A percentile compares a stretch with the other conserved stretches of the same genome.
Evolutionary conservation across 2,329 filamentous ascomycete species (phyloP).

Genomic region (Geosmithia morbida): DNA sequence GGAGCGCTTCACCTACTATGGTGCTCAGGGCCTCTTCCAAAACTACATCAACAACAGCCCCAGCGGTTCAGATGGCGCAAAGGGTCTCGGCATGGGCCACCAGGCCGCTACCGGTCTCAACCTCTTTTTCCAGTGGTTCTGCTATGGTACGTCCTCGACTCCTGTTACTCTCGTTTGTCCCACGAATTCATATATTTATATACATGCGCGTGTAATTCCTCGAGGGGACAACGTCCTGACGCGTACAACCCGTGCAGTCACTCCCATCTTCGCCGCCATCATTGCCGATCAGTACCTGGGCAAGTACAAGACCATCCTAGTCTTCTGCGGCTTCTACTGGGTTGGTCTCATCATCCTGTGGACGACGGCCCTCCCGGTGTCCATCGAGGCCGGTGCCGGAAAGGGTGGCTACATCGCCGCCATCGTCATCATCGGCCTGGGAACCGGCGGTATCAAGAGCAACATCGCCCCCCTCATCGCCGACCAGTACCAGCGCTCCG

Average conservation of each 20-base stretch:
- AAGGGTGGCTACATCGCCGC: slow-evolving; percentile 36
- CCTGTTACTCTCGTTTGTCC: too few species aligned
- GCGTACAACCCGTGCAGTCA: slow-evolving; percentile 12
- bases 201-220: too few species aligned
- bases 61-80: slow-evolving; percentile 22
- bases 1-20: slow-evolving; percentile 15
- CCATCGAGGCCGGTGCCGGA: slow-evolving; percentile 21
- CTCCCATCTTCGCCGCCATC: slow-evolving; percentile 32
- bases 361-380: slow-evolving; percentile 27
- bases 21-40: slow-evolving; percentile 14
- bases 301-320: slow-evolving; percentile 46
- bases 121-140: slow-evolving; percentile 40
- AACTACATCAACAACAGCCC: slow-evolving; percentile 17
- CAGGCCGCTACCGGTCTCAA: slow-evolving; percentile 38
- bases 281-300: slow-evolving; percentile 43
- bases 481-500: slow-evolving; percentile 46
- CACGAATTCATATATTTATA: not conserved
- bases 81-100: slow-evolving; percentile 39
- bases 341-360: slow-evolving; percentile 39
- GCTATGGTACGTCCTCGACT: slow-evolving; percentile 15
- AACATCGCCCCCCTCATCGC: slow-evolving; percentile 46
- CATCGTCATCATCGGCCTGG: slow-evolving; percentile 49
- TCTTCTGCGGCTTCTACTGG: slow-evolving; percentile 43
- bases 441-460: slow-evolving; percentile 56
- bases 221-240: too few species aligned